These are phyloP conservation scores for Rhynchospora pubera DNA, from an alignment of 176 grass and related monocot species.

Conservation along the genomic window DNA sequence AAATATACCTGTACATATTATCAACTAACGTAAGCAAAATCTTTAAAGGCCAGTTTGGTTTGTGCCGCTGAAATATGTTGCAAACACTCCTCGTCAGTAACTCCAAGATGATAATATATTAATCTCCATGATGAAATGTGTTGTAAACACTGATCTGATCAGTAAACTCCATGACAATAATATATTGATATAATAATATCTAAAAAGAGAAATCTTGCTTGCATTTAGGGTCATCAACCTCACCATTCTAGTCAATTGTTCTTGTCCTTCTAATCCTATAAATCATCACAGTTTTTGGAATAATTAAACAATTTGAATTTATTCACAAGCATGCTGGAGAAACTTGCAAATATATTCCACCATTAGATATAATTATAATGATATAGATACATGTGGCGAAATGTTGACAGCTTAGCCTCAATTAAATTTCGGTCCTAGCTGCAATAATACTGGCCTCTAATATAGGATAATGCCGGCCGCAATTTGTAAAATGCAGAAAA, in stretches of 20 bases:
- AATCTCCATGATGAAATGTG: background rate
- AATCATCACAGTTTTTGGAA: background rate
- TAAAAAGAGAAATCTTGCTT: background rate
- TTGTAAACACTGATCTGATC: background rate
- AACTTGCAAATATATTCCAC: background rate
- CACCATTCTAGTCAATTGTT: background rate
- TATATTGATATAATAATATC: constrained; percentile 2
- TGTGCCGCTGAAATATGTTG: background rate
- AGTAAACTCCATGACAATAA: background rate
- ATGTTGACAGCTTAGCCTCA: background rate
- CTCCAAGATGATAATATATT: background rate
- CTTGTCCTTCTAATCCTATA: background rate
- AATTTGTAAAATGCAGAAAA: background rate
- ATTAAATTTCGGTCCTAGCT: background rate
- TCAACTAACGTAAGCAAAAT: background rate
- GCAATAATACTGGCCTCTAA: background rate
- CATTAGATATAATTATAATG: background rate
- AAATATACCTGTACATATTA: constrained; percentile 69
- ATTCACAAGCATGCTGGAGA: background rate
- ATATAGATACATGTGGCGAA: background rate
- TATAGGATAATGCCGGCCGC: background rate
- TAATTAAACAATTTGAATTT: too few relatives aligned
- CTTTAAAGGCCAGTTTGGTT: background rate
- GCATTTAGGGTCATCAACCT: background rate
- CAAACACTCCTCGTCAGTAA: background rate